These are phyloP conservation scores for Somion occarium DNA, from an alignment of 1,284 basidiomycete species.

Conservation along the genomic window DNA sequence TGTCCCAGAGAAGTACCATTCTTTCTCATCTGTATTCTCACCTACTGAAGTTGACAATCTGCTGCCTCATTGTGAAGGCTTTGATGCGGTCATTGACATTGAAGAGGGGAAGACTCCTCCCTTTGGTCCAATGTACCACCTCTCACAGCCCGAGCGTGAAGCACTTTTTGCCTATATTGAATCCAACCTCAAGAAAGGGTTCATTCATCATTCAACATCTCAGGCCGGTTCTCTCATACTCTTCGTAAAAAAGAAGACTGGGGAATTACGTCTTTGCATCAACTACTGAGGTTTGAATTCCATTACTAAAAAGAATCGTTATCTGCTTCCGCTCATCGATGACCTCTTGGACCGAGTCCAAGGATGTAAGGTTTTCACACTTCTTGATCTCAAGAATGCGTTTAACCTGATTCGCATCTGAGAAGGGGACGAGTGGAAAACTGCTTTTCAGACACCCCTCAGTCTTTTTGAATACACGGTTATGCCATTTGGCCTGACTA, in stretches of 20 bases:
- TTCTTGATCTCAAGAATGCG: constrained; percentile 26
- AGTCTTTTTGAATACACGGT: constrained; percentile 26
- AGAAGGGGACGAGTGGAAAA: constrained; percentile 17
- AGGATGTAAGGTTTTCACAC: constrained; percentile 26
- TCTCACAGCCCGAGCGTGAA: constrained; percentile 20
- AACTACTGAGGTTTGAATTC: constrained; percentile 26
- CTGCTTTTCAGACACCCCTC: constrained; percentile 14
- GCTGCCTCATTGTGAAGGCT: constrained; percentile 10
- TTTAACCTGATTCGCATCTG: constrained; percentile 19
- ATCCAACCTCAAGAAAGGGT: constrained; percentile 24
- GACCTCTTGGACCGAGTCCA: constrained; percentile 27
- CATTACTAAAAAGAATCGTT: constrained; percentile 30
- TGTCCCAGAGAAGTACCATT: constrained; percentile 12
- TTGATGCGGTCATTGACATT: constrained; percentile 13
- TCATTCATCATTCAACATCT: constrained; percentile 22
- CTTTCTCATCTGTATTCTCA: constrained; percentile 14
- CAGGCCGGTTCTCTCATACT: constrained; percentile 28
- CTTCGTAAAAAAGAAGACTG: constrained; percentile 39
- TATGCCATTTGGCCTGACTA: constrained; percentile 30
- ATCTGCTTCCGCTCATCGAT: constrained; percentile 29
- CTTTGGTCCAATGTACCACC: constrained; percentile 21
- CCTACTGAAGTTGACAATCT: constrained; percentile 8
- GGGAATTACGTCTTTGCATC: constrained; percentile 21
- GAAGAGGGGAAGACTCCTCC: constrained; percentile 12
- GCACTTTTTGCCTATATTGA: constrained; percentile 23